Evolutionary conservation across 345 rosid genomes (phyloP).

Genomic region (Dipteronia dyeriana): DNA sequence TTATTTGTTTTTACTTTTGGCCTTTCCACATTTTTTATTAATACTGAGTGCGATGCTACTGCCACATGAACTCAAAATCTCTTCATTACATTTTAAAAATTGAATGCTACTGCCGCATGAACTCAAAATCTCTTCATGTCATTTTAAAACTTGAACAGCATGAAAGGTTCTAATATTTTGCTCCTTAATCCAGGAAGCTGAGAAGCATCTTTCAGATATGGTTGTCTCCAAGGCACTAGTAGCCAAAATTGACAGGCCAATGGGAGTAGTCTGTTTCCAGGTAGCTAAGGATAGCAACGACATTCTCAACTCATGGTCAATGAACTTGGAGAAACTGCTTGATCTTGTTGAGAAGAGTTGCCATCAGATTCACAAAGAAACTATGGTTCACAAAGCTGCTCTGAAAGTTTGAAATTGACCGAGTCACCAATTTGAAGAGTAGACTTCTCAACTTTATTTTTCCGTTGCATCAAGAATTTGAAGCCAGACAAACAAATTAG

Average conservation of each 20-base stretch:
- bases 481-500: not conserved
- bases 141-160: not conserved
- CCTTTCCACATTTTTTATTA: not conserved
- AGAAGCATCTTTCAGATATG: conserved; percentile 98
- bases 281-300: conserved; percentile 80
- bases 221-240: conserved; percentile 91
- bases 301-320: conserved; percentile 88
- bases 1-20: not conserved
- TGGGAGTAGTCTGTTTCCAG: conserved; percentile 80
- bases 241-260: conserved; percentile 93
- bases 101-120: too few species aligned
- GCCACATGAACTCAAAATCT: not conserved
- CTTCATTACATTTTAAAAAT: not conserved
- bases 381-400: conserved; percentile 89
- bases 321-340: conserved; percentile 90
- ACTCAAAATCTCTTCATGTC: not conserved
- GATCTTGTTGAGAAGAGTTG: conserved; percentile 97
- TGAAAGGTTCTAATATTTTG: not conserved
- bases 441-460: not conserved
- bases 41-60: not conserved
- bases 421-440: conserved; percentile 30
- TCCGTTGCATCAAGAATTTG: not conserved
- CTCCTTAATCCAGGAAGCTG: conserved; percentile 62
- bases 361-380: conserved; percentile 94
- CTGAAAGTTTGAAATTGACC: conserved; percentile 51